phyloP scores from a whole-genome alignment of 2,329 filamentous ascomycete species.

The Zasmidium cellare region DNA sequence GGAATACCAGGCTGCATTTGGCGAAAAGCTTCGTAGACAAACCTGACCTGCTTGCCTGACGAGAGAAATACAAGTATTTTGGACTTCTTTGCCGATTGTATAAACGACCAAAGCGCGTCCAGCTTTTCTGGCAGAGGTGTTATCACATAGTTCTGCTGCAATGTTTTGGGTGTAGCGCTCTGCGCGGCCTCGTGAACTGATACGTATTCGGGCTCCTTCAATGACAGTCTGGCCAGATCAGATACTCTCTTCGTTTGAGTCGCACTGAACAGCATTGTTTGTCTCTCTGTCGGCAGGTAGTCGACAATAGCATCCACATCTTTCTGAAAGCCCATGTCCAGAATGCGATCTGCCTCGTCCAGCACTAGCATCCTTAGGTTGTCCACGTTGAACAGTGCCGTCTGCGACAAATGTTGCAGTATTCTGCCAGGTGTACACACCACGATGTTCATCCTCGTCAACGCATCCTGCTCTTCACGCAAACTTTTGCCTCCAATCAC shows the following conservation, averaged over 20 bases:
- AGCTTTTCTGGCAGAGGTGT: slow-evolving; percentile 86
- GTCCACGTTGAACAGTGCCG: slow-evolving; percentile 82
- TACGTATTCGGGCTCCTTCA: slow-evolving; percentile 91
- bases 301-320: slow-evolving; percentile 91
- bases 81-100: slow-evolving; percentile 83
- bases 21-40: slow-evolving; percentile 89
- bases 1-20: slow-evolving; percentile 93
- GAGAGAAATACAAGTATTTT: slow-evolving; percentile 97
- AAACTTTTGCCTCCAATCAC: slow-evolving; percentile 92
- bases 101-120: slow-evolving; percentile 88
- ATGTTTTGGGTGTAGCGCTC: slow-evolving; percentile 74
- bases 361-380: slow-evolving; percentile 90
- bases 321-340: slow-evolving; percentile 94
- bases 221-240: slow-evolving; percentile 82
- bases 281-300: slow-evolving; percentile 79
- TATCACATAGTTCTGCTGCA: slow-evolving; percentile 89
- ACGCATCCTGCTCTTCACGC: slow-evolving; percentile 79
- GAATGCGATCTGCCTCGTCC: slow-evolving; percentile 92
- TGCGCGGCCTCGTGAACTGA: slow-evolving; percentile 83
- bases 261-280: slow-evolving; percentile 93
- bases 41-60: slow-evolving; percentile 93
- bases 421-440: slow-evolving; percentile 94
- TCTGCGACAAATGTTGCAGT: slow-evolving; percentile 94
- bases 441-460: slow-evolving; percentile 93
- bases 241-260: slow-evolving; percentile 95